A percentile compares a stretch with the other conserved stretches of the same genome.
Evolutionary conservation across 441 rosid genomes (phyloP).

Genomic region (Croton laevigatus): DNA sequence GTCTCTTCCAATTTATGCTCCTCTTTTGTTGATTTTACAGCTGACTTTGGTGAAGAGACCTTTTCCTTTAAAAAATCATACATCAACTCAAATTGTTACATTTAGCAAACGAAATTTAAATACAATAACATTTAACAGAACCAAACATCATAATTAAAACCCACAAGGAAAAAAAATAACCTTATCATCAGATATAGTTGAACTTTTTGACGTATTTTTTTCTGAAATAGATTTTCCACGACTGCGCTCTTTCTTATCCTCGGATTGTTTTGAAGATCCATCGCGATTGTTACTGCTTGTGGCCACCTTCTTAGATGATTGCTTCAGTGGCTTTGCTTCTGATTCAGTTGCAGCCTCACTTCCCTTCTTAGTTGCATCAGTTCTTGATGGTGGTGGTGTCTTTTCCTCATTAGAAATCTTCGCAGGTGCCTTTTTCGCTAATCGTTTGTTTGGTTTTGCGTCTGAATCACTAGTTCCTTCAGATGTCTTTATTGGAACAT

Average conservation of each 20-base stretch:
- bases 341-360: slow-evolving; percentile 40
- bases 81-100: background rate
- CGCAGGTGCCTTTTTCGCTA: slow-evolving; percentile 46
- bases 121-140: slow-evolving; percentile 15
- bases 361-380: slow-evolving; percentile 51
- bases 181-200: slow-evolving; percentile 54
- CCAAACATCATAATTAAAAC: slow-evolving; percentile 11
- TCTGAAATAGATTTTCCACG: slow-evolving; percentile 49
- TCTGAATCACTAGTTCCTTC: slow-evolving; percentile 55
- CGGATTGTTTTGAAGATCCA: slow-evolving; percentile 44
- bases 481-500: slow-evolving; percentile 40
- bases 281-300: slow-evolving; percentile 41
- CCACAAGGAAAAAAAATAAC: slow-evolving; percentile 19
- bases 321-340: slow-evolving; percentile 52
- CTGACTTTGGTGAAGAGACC: slow-evolving; percentile 54
- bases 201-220: slow-evolving; percentile 39
- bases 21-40: slow-evolving; percentile 44
- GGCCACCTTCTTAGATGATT: slow-evolving; percentile 50
- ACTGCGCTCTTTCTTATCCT: slow-evolving; percentile 54
- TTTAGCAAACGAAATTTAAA: slow-evolving; percentile 13
- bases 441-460: slow-evolving; percentile 41
- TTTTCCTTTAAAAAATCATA: slow-evolving; percentile 44
- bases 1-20: slow-evolving; percentile 51
- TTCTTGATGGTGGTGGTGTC: slow-evolving; percentile 22
- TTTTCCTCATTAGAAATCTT: slow-evolving; percentile 43